phyloP scores from a whole-genome alignment of 805 yeast genomes.

The Scheffersomyces amazonensis region DNA sequence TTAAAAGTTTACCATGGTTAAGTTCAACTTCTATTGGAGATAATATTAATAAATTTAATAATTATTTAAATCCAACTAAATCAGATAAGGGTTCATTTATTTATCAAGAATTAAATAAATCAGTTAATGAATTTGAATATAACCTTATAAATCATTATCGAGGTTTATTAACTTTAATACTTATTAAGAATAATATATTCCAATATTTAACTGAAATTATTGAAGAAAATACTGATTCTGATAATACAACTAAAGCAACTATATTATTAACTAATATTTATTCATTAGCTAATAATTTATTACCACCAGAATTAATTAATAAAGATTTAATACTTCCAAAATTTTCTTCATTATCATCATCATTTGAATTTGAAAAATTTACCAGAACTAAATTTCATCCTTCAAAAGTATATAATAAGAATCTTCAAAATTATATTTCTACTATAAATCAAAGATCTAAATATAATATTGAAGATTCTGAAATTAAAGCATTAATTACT shows the following conservation, averaged over 20 bases:
- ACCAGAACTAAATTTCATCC: conserved; percentile 21
- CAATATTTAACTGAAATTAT: conserved; percentile 44
- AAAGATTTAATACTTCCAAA: conserved; percentile 9
- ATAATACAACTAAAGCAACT: conserved; percentile 56
- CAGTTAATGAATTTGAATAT: conserved; percentile 8
- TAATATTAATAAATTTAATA: conserved; percentile 10
- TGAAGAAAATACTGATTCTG: conserved; percentile 41
- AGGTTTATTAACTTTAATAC: conserved; percentile 54
- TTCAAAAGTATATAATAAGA: conserved; percentile 4
- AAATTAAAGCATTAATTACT: conserved; percentile 61
- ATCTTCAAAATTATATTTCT: conserved; percentile 19
- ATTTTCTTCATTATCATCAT: conserved; percentile 28
- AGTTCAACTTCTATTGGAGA: conserved; percentile 19
- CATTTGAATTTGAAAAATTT: conserved; percentile 48
- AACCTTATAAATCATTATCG: conserved; percentile 57
- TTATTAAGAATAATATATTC: conserved; percentile 52
- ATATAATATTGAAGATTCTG: conserved; percentile 52
- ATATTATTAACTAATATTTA: conserved; percentile 61
- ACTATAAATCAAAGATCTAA: conserved; percentile 19
- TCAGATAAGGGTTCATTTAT: conserved; percentile 9
- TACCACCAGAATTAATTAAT: conserved; percentile 47
- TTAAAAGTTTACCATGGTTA: conserved; percentile 57
- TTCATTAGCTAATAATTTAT: conserved; percentile 48
- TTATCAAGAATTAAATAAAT: conserved; percentile 6
- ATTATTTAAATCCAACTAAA: background rate